Evolutionary conservation across 352 stramenopile genomes (phyloP), one percentile per base, ranked within the genome.

Genomic region (Globisporangium perplexum): DNA sequence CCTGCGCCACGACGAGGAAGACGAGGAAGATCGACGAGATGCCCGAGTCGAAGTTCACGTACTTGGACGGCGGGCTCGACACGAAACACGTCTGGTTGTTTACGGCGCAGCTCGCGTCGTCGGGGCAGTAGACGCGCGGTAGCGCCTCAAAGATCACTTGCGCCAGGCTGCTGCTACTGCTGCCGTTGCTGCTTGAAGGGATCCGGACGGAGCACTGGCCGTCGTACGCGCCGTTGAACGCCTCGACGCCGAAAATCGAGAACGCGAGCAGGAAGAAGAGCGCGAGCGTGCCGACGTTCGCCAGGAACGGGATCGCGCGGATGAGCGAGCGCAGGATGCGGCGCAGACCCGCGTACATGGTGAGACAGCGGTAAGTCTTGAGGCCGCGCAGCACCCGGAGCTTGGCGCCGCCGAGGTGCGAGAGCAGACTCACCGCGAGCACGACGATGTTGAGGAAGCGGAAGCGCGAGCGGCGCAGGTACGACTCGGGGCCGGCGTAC

Each of bases 241-340:
- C 81, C 43, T 92, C 81, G 4, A 90, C 66, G 0, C 72, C 77
- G 50, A 92, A 88, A 41, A 92, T 85, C 17, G 77, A 87, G 52
- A 92, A 92, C 20, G 76, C 76, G 11, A 92, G 68, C 26, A 92
- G 47, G 7, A 84, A 84, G 30, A 92, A 92, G 47, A 90, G 63
- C 6, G 81, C 70, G 31, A 92, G 69, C 24, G 76, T 87, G 4
- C 61, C 69, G 17, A 92, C 81, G 47, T 92, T 92, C 31, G 81
- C 74, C 4, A 92, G 65, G 46, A 92, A 89, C 26, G 81, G 81
- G 4, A 92, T 68, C 0, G 81, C 81, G 1, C 78, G 74, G 35
- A 71, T 66, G 11, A 92, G 60, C 12, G 81, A 72, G 47, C 81
- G 77, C 17, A 90, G 50, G 43, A 92, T 92, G 38, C 81, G 78